Base-by-base conservation (phyloP, 2,329 filamentous ascomycete species). In the Apiospora aurea region DNA sequence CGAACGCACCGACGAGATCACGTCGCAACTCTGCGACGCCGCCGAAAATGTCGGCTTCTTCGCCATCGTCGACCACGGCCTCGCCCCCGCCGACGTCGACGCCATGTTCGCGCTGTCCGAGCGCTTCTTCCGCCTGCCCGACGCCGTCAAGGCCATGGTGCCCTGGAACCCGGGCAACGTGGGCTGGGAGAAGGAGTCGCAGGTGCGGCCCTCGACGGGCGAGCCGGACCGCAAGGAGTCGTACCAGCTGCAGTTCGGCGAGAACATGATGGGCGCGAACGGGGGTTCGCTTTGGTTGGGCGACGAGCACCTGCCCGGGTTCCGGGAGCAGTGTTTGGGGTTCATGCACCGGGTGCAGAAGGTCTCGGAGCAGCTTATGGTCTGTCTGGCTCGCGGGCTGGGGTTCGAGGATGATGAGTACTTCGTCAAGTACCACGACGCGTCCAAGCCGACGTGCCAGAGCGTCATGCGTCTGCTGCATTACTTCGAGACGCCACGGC, bases 181-280 rank as follows among this genome's bases (percentile, higher is more conserved):
- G 2, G 88, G 88, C 2, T 90, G 88, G 87, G 88, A 90, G 80
- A 86, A 87, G 77, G 86, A 85, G 74, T 81, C 85, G 2, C 88
- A 90, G 74, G 80, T 90, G 51, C 83, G 88, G 18, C 88, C 87
- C 0, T 89, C 86, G 0, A 90, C 88, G 0, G 88, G 88, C 11
- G 82, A 82, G 0, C 82, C 85, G 0, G 88, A 91, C 76, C 83
- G 81, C 38, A 90, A 90, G 74, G 88, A 90, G 77, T 88, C 85
- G 4, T 88, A 90, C 75, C 88, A 90, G 76, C 79, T 90, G 76
- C 88, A 90, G 75, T 90, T 89, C 73, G 87, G 88, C n/a, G 82
- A 82, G 64, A 85, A 84, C 72, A 86, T 87, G 83, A 86, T 87
- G 83, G 77, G 2, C 3, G 83, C n/a, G 7, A 2, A 41, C 38